These are phyloP conservation scores for Colletotrichum filicis DNA, from an alignment of 2,329 filamentous ascomycete species.

Conservation along the genomic window DNA sequence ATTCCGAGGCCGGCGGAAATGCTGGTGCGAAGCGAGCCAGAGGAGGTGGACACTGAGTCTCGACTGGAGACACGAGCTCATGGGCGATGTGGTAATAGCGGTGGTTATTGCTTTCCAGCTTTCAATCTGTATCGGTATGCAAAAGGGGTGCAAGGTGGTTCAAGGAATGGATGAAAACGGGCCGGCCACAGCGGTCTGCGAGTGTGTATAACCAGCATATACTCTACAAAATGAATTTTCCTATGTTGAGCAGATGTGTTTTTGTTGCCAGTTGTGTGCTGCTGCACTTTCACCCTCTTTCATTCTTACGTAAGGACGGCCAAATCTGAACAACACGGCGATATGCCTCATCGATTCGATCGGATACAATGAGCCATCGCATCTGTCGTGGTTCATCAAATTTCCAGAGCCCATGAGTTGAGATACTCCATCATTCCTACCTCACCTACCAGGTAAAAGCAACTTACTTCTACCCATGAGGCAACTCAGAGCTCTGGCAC, in stretches of 20 bases:
- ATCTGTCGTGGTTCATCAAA: too few relatives aligned
- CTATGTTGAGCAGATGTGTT: slow-evolving; percentile 11
- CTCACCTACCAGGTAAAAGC: too few relatives aligned
- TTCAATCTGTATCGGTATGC: slow-evolving; percentile 29
- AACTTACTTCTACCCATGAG: too few relatives aligned
- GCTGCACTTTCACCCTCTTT: not conserved
- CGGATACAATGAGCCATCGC: too few relatives aligned
- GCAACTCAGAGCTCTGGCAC: too few relatives aligned
- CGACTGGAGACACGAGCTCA: not conserved
- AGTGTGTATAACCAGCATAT: slow-evolving; percentile 30
- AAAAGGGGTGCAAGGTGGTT: not conserved
- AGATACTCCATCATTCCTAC: too few relatives aligned
- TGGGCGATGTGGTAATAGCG: slow-evolving; percentile 13
- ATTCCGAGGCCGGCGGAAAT: slow-evolving; percentile 52
- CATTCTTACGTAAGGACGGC: not conserved
- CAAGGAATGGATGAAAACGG: slow-evolving; percentile 5
- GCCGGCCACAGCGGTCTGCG: not conserved
- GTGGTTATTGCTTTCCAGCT: not conserved
- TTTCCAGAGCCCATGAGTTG: too few relatives aligned
- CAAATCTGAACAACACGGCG: not conserved
- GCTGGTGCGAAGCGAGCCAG: slow-evolving; percentile 56
- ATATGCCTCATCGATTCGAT: not conserved
- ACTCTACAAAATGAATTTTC: slow-evolving; percentile 27
- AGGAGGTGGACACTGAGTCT: slow-evolving; percentile 48
- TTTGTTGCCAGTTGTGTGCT: too few relatives aligned